Evolutionary conservation across 805 yeast species (phyloP).

Genomic region (Komagataella kurtzmanii): DNA sequence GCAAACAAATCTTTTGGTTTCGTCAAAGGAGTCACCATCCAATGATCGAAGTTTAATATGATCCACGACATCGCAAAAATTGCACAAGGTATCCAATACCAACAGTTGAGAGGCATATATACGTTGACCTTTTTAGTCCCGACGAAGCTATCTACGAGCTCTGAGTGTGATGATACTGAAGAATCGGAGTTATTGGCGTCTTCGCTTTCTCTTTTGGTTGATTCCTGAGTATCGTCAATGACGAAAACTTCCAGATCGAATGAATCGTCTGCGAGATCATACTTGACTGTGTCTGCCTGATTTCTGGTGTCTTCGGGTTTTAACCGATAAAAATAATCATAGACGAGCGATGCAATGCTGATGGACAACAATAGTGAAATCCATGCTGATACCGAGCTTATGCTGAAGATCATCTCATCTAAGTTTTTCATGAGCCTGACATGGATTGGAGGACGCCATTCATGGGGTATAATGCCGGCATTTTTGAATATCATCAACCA

Average conservation of each 20-base stretch:
- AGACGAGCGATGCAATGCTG: slow-evolving; percentile 7
- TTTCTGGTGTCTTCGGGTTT: background rate
- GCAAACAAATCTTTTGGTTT: slow-evolving; percentile 39
- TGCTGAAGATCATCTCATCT: slow-evolving; percentile 26
- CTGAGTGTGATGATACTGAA: slow-evolving; percentile 2
- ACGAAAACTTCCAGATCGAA: slow-evolving; percentile 3
- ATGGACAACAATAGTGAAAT: slow-evolving; percentile 7
- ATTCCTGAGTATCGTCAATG: slow-evolving; percentile 2
- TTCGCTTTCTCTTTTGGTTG: background rate
- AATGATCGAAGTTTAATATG: slow-evolving; percentile 30
- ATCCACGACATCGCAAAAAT: slow-evolving; percentile 33
- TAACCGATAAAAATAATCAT: slow-evolving; percentile 7
- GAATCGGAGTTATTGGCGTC: background rate
- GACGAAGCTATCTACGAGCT: slow-evolving; percentile 3
- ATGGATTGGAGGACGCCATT: slow-evolving; percentile 38
- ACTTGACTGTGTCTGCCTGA: background rate
- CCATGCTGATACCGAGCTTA: slow-evolving; percentile 10
- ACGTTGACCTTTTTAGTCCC: slow-evolving; percentile 1
- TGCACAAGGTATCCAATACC: slow-evolving; percentile 21
- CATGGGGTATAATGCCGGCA: slow-evolving; percentile 43
- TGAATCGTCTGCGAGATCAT: background rate
- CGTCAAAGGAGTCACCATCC: slow-evolving; percentile 23
- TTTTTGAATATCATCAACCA: slow-evolving; percentile 48
- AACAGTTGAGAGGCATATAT: slow-evolving; percentile 12
- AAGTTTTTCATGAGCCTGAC: slow-evolving; percentile 29